Percentiles rank a stretch among this genome's conserved stretches.
phyloP scores from a whole-genome alignment of 129 eudicot species.

The Centaurea solstitialis region DNA sequence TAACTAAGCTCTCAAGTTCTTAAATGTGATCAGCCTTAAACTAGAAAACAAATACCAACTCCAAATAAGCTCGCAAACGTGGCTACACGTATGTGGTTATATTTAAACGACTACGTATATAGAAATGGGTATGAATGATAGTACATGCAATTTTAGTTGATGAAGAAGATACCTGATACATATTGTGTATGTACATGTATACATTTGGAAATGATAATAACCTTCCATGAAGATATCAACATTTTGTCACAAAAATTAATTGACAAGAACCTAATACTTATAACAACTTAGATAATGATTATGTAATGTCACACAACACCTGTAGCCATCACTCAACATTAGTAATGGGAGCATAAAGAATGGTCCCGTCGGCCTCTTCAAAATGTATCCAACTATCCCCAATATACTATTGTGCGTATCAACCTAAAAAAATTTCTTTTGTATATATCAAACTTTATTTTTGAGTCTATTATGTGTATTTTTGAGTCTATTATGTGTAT shows the following conservation, averaged over 20 bases:
- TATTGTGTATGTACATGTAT: neutral
- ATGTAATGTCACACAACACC: neutral
- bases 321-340: neutral
- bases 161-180: neutral
- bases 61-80: too few relatives aligned
- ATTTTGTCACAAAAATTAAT: neutral
- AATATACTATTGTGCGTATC: too few relatives aligned
- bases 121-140: neutral
- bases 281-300: neutral
- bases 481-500: too few relatives aligned
- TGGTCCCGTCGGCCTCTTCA: neutral
- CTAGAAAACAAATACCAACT: too few relatives aligned
- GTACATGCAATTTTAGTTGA: neutral
- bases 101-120: neutral
- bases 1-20: too few relatives aligned
- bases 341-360: neutral
- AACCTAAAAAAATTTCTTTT: too few relatives aligned
- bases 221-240: neutral
- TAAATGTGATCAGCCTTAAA: too few relatives aligned
- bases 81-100: neutral
- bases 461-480: too few relatives aligned
- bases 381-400: too few relatives aligned
- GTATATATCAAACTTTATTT: too few relatives aligned
- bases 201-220: neutral
- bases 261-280: neutral